Base-by-base conservation (phyloP, 2,329 filamentous ascomycete species). In the Aspergillus eucalypticola region DNA sequence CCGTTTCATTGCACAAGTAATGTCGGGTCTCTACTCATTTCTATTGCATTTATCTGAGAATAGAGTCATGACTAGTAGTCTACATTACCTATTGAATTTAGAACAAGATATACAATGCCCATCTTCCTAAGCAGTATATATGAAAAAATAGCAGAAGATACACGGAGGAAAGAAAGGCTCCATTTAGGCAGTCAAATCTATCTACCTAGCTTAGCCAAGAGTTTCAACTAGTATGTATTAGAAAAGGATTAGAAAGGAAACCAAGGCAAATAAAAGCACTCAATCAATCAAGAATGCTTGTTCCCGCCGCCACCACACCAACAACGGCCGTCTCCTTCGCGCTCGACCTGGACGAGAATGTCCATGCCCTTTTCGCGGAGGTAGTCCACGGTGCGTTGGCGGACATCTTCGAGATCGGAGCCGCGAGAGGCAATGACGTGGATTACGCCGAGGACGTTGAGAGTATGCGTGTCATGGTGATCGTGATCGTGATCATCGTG, bases 261-360 rank as follows among this genome's bases (percentile, higher is more conserved):
- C n/a, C 8, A 50, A 19, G n/a, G 8, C 11, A 39, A 25, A 27
- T 27, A 1, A 27, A 27, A 27, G 25, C 25, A 27, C 1, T 27
- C 25, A 27, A 27, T 25, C 25, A 27, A 6, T 51, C 42, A 71
- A 8, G 64, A 66, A 46, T 17, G 60, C 52, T 73, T 75, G 57
- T 67, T 74, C 11, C 81, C 82, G 11, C 82, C 82, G 11, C 81
- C 81, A 23, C 83, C 83, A 71, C 86, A 88, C 86, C 86, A 88
- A 69, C 86, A 88, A 59, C 80, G 76, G 4, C 79, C 79, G 54
- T 96, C 91, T 0, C 90, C 91, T 70, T 96, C 92, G 50, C 89
- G 82, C 76, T 97, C 94, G 1, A 96, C 90, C 76, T 97, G 94
- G 5, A 97, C 85, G 25, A 96, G 87, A 11, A 92, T 86, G 69